Evolutionary conservation across 768 basidiomycete species (phyloP), one percentile per base, ranked within the genome.

Genomic region (Naganishia randhawae): DNA sequence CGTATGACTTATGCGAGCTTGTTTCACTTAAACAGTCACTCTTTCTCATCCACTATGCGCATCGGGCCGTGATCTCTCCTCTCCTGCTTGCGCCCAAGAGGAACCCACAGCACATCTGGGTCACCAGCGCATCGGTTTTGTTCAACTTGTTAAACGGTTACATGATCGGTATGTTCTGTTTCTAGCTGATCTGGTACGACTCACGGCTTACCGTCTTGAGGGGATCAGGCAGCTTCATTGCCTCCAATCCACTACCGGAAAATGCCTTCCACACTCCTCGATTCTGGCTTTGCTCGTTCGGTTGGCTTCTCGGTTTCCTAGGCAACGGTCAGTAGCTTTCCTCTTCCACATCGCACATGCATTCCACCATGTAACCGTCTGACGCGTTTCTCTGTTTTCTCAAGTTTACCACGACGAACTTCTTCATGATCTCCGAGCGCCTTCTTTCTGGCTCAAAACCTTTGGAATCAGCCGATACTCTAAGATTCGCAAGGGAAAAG

Each of bases 401-500:
- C 63, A 25, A 66, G 82, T 96, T 35, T 82, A 85, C 37, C 93
- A 96, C 78, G 95, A 98, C 80, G 93, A 96, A 77, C 84, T 97
- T 32, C 85, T 98, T 10, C 83, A 92, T 75, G 83, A 88, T 73
- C 86, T 98, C 63, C 86, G 92, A 7, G 85, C 70, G 86, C 69
- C 71, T 2, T 63, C 68, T 3, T 37, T 48, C 14, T 41, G 32
- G 53, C 39, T 67, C 1, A 67, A 54, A 53, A 1, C 33, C 3
- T 42, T 67, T 41, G 66, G 66, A 9, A 17, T 50, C 10, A 41
- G 41, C 11, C 42, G 63, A 51, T 64, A 51, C 31, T 51, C 42
- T 17, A 42, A 64, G 33, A 39, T 61, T 37, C 57, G 57, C 39
- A 61, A 61, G 39, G 57, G 57, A 1, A 61, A 61, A 39, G 57